Conservation (phyloP, 1,284 basidiomycete genomes). For the Pseudozyma thailandica region DNA sequence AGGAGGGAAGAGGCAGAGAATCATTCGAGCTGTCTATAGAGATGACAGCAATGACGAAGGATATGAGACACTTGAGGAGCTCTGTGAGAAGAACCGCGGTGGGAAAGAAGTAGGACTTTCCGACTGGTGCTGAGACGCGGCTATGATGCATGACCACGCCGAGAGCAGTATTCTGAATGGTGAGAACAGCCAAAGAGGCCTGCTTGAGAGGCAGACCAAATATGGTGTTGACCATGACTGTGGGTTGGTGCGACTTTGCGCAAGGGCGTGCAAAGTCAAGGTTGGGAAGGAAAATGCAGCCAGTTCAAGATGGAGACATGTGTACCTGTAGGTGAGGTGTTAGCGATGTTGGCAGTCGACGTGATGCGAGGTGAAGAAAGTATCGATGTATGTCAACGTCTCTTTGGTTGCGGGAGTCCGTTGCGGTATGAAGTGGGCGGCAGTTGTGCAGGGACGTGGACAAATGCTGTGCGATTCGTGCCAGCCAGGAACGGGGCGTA, state of each 20-base stretch:
- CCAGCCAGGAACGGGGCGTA: background rate
- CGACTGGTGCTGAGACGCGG: conserved; percentile 78
- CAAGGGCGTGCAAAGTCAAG: conserved; percentile 5
- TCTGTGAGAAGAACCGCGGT: conserved; percentile 92
- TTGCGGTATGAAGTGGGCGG: conserved; percentile 24
- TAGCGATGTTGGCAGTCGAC: no score
- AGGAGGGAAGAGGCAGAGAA: conserved; percentile 33
- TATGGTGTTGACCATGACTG: conserved; percentile 20
- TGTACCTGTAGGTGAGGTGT: no score
- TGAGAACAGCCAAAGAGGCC: conserved; percentile 83
- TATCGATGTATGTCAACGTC: no score
- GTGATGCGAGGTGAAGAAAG: no score
- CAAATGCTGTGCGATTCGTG: background rate
- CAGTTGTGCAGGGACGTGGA: background rate
- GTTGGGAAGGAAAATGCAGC: conserved; percentile 4
- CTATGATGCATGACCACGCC: conserved; percentile 71
- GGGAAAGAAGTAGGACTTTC: conserved; percentile 84
- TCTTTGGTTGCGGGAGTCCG: no score
- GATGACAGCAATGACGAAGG: conserved; percentile 75
- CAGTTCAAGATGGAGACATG: conserved; percentile 14
- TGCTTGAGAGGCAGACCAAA: conserved; percentile 47
- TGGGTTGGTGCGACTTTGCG: conserved; percentile 5
- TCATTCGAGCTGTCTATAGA: conserved; percentile 18
- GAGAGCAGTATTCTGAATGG: conserved; percentile 79
- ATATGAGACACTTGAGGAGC: conserved; percentile 88